These are phyloP conservation scores for Rhizoclosmatium sp. DNA, from an alignment of 192 early-diverging fungal genomes.

Conservation along the genomic window DNA sequence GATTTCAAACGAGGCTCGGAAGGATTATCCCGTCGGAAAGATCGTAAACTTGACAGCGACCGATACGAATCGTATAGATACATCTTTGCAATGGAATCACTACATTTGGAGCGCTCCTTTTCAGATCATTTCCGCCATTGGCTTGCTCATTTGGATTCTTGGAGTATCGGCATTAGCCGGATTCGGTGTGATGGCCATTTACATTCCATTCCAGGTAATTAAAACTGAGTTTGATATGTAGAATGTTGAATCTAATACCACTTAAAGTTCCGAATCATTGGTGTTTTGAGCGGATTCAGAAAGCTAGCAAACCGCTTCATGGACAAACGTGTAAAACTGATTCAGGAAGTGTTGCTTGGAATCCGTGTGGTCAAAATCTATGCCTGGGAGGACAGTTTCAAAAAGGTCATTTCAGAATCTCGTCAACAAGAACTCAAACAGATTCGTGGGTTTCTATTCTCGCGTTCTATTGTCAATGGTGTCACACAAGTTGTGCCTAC, in stretches of 20 bases:
- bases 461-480: slow-evolving; percentile 24
- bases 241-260: too few species aligned
- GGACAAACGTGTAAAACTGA: slow-evolving; percentile 68
- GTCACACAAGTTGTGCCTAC: slow-evolving; percentile 46
- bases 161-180: slow-evolving; percentile 29
- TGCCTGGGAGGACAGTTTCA: slow-evolving; percentile 68
- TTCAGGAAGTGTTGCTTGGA: slow-evolving; percentile 68
- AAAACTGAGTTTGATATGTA: too few species aligned
- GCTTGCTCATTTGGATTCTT: slow-evolving; percentile 30
- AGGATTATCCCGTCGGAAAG: slow-evolving; percentile 63
- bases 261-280: slow-evolving; percentile 7
- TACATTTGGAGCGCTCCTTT: slow-evolving; percentile 34
- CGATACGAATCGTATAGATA: slow-evolving; percentile 39
- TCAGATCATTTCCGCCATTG: slow-evolving; percentile 22
- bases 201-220: slow-evolving; percentile 17
- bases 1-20: slow-evolving; percentile 58
- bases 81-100: slow-evolving; percentile 26
- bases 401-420: slow-evolving; percentile 38
- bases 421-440: slow-evolving; percentile 44
- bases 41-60: slow-evolving; percentile 64
- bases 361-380: slow-evolving; percentile 79
- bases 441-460: slow-evolving; percentile 31
- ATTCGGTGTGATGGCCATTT: slow-evolving; percentile 10
- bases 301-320: slow-evolving; percentile 12
- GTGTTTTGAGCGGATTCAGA: neutral